Percentiles rank a stretch among this genome's conserved stretches.
Evolutionary conservation across 2,329 filamentous ascomycete species (phyloP).

Genomic region (Pseudocercospora fuligena): DNA sequence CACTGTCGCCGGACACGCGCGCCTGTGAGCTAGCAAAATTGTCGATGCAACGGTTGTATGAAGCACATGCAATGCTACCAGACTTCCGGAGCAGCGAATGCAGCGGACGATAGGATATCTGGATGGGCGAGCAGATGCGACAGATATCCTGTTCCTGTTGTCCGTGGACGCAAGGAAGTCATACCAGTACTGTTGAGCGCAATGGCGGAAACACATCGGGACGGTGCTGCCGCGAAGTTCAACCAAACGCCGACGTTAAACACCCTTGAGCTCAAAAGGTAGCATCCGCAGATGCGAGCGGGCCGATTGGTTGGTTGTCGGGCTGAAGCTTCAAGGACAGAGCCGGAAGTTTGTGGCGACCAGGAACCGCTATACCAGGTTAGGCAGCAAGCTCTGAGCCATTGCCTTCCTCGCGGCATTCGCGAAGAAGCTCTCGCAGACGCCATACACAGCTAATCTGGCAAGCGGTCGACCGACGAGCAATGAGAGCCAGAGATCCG

Average conservation of each 20-base stretch:
- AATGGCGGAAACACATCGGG: neutral
- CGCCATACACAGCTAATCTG: constrained; percentile 9
- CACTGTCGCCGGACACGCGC: neutral
- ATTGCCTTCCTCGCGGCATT: constrained; percentile 7
- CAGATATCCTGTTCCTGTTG: neutral
- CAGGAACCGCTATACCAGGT: constrained; percentile 16
- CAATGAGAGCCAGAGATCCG: constrained; percentile 7
- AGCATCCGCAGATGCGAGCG: constrained; percentile 13
- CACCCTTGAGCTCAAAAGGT: neutral
- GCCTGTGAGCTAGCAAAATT: neutral
- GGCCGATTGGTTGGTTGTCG: neutral
- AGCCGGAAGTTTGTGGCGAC: constrained; percentile 9
- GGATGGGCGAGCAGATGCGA: neutral
- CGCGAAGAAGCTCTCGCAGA: constrained; percentile 14
- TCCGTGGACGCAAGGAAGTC: neutral
- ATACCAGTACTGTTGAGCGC: neutral
- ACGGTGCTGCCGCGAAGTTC: neutral
- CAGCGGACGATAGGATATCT: neutral
- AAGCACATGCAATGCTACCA: neutral
- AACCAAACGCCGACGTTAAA: constrained; percentile 1
- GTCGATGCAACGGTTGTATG: neutral
- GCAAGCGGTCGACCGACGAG: constrained; percentile 23
- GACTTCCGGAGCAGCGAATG: neutral
- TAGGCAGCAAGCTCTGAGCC: constrained; percentile 14
- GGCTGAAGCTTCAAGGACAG: neutral